Percentiles rank a stretch among this genome's conserved stretches.
Evolutionary conservation across 108 stramenopile genomes (phyloP).

Genomic region (Fragilariopsis cylindrus): DNA sequence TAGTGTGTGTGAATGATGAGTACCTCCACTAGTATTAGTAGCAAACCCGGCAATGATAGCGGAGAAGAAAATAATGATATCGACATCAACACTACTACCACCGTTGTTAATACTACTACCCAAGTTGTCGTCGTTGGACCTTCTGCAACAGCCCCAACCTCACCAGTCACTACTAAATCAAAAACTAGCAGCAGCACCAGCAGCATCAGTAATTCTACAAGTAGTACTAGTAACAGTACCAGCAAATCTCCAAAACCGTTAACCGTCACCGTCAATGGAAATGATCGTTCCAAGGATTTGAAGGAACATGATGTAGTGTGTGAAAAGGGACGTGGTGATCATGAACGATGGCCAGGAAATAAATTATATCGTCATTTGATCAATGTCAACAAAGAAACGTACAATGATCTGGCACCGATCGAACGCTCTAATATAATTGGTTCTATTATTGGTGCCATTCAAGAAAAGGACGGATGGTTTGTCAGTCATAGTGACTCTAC

Average conservation of each 20-base stretch:
- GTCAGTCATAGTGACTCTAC: slow-evolving; percentile 29
- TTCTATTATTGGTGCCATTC: slow-evolving; percentile 25
- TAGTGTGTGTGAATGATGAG: no score
- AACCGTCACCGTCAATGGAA: slow-evolving; percentile 25
- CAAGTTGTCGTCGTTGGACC: not conserved
- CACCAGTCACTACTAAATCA: slow-evolving; percentile 5
- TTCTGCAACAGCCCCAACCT: not conserved
- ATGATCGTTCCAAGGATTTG: slow-evolving; percentile 26
- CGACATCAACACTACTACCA: no score
- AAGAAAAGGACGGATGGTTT: slow-evolving; percentile 43
- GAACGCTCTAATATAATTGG: slow-evolving; percentile 40
- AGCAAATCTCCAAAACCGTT: not conserved
- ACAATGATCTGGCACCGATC: slow-evolving; percentile 43
- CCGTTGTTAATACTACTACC: no score
- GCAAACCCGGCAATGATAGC: no score
- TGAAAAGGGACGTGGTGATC: slow-evolving; percentile 44
- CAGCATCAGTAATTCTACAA: not conserved
- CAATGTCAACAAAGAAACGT: slow-evolving; percentile 33
- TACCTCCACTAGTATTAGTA: no score
- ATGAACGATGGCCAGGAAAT: slow-evolving; percentile 43
- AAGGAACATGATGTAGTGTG: slow-evolving; percentile 44
- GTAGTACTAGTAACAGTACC: not conserved
- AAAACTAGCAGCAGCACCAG: not conserved
- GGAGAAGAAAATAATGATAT: no score
- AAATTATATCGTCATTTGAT: slow-evolving; percentile 36